Evolutionary conservation across 1,284 basidiomycete genomes (phyloP).

Genomic region (Microbotryomycetes sp.): DNA sequence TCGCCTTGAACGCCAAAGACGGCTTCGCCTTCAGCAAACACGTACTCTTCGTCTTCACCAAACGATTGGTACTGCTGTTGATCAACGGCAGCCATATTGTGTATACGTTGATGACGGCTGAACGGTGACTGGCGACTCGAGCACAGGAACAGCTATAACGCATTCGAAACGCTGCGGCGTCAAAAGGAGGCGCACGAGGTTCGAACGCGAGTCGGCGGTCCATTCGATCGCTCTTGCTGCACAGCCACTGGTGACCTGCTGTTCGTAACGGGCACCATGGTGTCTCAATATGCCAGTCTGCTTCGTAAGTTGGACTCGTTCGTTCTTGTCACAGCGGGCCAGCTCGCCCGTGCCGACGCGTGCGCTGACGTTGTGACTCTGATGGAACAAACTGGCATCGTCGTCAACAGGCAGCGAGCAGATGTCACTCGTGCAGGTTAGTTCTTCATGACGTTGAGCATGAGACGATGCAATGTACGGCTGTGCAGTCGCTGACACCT

Average conservation of each 20-base stretch:
- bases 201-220: background rate
- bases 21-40: conserved; percentile 7
- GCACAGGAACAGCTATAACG: background rate
- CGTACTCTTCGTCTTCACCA: conserved; percentile 13
- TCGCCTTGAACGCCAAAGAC: conserved; percentile 11
- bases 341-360: background rate
- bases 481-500: background rate
- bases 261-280: background rate
- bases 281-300: conserved; percentile 22
- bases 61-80: conserved; percentile 1
- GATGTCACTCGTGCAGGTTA: conserved; percentile 31
- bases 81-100: background rate
- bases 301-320: conserved; percentile 20
- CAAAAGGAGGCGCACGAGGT: background rate
- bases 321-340: too few species aligned
- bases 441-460: background rate
- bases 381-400: too few species aligned
- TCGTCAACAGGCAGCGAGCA: conserved; percentile 30
- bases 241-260: too few species aligned
- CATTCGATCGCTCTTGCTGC: background rate
- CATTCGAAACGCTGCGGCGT: background rate
- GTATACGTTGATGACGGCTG: background rate
- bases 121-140: background rate
- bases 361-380: background rate
- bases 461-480: background rate